Evolutionary conservation across 2,329 filamentous ascomycete species (phyloP).

Genomic region (Thielaviopsis euricoi): DNA sequence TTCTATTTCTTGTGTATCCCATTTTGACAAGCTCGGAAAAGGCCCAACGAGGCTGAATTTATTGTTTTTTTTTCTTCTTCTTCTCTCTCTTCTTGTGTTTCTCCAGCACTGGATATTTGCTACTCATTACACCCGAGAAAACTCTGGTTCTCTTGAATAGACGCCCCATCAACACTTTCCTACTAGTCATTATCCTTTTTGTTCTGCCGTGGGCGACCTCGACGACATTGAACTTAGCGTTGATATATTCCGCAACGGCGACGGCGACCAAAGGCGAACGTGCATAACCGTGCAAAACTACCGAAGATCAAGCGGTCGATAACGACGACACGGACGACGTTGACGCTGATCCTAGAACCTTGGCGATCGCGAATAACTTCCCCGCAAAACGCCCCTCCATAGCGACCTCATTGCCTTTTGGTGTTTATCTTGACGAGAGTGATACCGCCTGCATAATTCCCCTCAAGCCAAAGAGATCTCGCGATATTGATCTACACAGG

Average conservation of each 20-base stretch:
- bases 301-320: background rate
- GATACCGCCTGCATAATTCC: too few relatives aligned
- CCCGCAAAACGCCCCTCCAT: background rate
- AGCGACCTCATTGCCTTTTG: background rate
- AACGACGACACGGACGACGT: background rate
- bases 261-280: background rate
- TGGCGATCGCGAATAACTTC: background rate
- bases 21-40: background rate
- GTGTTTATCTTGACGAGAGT: too few relatives aligned
- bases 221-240: too few relatives aligned
- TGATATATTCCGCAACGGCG: too few relatives aligned
- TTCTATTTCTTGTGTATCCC: background rate
- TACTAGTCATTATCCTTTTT: too few relatives aligned
- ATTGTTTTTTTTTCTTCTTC: background rate
- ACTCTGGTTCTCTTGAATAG: too few relatives aligned
- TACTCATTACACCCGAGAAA: background rate
- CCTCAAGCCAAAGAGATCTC: too few relatives aligned
- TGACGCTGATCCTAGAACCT: background rate
- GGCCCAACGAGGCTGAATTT: background rate
- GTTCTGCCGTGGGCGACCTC: too few relatives aligned
- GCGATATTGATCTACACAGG: too few relatives aligned
- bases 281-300: background rate
- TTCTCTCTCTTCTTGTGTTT: background rate
- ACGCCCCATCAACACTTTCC: too few relatives aligned
- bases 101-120: background rate